Evolutionary conservation across 345 rosid species (phyloP).

Genomic region (Kandelia obovata): DNA sequence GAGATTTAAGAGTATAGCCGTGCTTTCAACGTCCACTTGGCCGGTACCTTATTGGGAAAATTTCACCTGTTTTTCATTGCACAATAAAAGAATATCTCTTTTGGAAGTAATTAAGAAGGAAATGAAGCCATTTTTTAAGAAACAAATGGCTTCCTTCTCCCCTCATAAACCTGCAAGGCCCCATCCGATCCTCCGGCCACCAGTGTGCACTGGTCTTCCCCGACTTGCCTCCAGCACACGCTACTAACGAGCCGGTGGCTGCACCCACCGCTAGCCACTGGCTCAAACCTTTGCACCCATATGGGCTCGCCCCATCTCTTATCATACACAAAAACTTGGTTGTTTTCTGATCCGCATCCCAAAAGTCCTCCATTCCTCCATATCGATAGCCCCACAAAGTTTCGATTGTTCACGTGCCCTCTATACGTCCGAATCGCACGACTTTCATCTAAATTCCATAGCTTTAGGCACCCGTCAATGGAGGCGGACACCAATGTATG

Average conservation of each 20-base stretch:
- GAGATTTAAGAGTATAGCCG: too few species aligned
- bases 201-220: constrained; percentile 56
- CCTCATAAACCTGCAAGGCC: constrained; percentile 48
- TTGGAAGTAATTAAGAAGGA: too few species aligned
- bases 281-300: constrained; percentile 56
- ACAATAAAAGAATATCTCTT: too few species aligned
- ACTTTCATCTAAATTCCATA: constrained; percentile 42
- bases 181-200: constrained; percentile 89
- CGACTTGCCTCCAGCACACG: constrained; percentile 76
- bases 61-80: too few species aligned
- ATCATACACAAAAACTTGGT: constrained; percentile 71
- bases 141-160: constrained; percentile 28
- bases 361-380: constrained; percentile 72
- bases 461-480: constrained; percentile 70
- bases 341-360: constrained; percentile 77
- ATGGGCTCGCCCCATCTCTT: constrained; percentile 75
- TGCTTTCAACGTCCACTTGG: too few species aligned
- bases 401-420: constrained; percentile 70
- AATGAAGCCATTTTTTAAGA: background rate
- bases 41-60: too few species aligned
- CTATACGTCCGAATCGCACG: constrained; percentile 44
- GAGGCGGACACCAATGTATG: constrained; percentile 49
- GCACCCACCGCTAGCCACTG: constrained; percentile 15
- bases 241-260: constrained; percentile 59
- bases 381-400: constrained; percentile 76